Evolutionary conservation across 139 green algal genomes (phyloP).

Genomic region (Zygnema circumcarinatum): DNA sequence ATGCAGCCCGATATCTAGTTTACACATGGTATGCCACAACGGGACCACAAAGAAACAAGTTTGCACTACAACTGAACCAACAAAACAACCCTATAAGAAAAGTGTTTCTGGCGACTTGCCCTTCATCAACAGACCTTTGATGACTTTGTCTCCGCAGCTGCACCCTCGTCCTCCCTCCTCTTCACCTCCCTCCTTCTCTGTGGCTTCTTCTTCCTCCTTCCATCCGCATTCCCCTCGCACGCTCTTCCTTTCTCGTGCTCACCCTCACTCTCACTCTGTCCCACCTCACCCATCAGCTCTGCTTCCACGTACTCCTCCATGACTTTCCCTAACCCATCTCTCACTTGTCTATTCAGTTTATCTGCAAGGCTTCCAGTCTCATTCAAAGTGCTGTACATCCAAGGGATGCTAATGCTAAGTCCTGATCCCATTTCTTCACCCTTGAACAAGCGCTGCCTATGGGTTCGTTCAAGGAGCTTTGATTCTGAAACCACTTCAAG

Average conservation of each 20-base stretch:
- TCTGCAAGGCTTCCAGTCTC: background rate
- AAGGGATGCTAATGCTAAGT: background rate
- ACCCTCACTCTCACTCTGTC: conserved; percentile 21
- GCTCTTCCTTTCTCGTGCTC: background rate
- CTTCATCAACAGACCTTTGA: too few relatives aligned
- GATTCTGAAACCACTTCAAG: conserved; percentile 11
- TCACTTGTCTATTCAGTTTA: background rate
- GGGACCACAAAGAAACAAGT: too few relatives aligned
- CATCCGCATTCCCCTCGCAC: background rate
- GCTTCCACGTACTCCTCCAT: conserved; percentile 9
- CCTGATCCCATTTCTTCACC: background rate
- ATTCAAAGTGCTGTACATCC: background rate
- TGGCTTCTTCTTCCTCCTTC: conserved; percentile 33
- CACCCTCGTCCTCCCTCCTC: background rate
- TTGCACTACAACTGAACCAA: too few relatives aligned
- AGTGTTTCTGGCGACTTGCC: too few relatives aligned
- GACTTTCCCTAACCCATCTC: background rate
- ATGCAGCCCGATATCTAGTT: too few relatives aligned
- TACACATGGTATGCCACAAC: too few relatives aligned
- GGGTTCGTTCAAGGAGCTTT: too few relatives aligned
- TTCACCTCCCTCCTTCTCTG: conserved; percentile 17
- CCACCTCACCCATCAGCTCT: conserved; percentile 7
- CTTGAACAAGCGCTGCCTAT: too few relatives aligned
- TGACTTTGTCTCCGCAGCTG: too few relatives aligned
- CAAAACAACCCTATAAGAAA: too few relatives aligned